These are phyloP conservation scores for Microthlaspi erraticum DNA, from an alignment of 345 rosid genomes.

Conservation along the genomic window DNA sequence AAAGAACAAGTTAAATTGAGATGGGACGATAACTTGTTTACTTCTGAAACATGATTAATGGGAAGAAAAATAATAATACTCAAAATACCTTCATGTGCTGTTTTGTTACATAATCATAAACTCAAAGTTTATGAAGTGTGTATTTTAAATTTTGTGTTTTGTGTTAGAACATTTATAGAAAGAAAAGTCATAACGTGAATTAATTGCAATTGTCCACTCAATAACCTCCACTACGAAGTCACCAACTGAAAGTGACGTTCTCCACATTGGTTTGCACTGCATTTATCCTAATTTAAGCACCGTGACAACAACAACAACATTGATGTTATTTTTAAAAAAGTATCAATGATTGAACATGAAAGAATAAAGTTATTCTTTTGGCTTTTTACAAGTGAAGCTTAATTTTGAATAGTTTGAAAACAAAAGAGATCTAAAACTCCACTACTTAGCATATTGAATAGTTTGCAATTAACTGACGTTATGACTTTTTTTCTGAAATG, in stretches of 20 bases:
- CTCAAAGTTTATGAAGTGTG: not conserved
- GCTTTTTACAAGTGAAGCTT: too few species aligned
- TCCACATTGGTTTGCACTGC: slow-evolving; percentile 27
- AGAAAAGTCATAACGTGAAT: not conserved
- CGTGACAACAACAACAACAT: slow-evolving; percentile 17
- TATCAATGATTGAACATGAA: not conserved
- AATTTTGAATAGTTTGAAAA: too few species aligned
- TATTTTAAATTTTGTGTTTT: not conserved
- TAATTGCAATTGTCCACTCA: slow-evolving; percentile 13
- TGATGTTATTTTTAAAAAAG: not conserved
- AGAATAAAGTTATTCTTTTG: too few species aligned
- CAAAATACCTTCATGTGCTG: not conserved
- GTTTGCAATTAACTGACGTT: too few species aligned
- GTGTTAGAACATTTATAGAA: not conserved
- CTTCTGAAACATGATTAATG: not conserved
- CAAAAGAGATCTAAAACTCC: too few species aligned
- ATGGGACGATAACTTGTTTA: not conserved
- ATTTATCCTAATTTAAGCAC: slow-evolving; percentile 16
- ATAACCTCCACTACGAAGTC: slow-evolving; percentile 21
- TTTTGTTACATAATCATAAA: not conserved
- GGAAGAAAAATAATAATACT: not conserved
- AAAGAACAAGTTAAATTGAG: not conserved
- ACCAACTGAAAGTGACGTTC: slow-evolving; percentile 26
- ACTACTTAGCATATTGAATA: too few species aligned
- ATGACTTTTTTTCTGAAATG: too few species aligned